Evolutionary conservation across 495 filamentous ascomycete genomes (phyloP).

Genomic region (Lentithecium fluviatile): DNA sequence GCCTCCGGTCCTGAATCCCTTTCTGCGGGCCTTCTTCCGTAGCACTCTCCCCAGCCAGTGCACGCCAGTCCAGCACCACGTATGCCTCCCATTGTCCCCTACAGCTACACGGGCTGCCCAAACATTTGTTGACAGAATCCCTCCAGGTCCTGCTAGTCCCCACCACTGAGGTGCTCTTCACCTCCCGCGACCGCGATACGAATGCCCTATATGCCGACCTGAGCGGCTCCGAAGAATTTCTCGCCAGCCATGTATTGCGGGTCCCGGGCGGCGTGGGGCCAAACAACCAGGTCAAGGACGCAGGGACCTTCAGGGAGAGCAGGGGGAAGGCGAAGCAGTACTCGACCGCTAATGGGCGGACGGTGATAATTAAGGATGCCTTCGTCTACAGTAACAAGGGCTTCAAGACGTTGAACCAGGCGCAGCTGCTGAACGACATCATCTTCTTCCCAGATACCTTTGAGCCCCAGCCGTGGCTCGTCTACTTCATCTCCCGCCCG

Average conservation of each 20-base stretch:
- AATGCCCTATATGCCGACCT: constrained; percentile 75
- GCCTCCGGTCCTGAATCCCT: constrained; percentile 95
- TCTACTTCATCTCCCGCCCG: constrained; percentile 96
- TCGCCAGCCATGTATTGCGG: constrained; percentile 94
- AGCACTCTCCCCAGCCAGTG: constrained; percentile 92
- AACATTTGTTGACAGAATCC: not conserved
- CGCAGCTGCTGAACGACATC: constrained; percentile 79
- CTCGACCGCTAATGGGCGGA: constrained; percentile 87
- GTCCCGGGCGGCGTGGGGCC: constrained; percentile 61
- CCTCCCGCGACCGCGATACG: constrained; percentile 84
- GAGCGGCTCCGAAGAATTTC: constrained; percentile 85
- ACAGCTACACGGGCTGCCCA: not conserved
- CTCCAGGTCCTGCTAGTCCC: constrained; percentile 89
- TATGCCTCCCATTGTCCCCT: constrained; percentile 48
- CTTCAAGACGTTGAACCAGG: constrained; percentile 87
- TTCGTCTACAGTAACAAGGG: constrained; percentile 96
- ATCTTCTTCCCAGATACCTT: constrained; percentile 83
- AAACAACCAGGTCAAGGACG: constrained; percentile 60
- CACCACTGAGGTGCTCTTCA: constrained; percentile 83
- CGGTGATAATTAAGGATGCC: constrained; percentile 90
- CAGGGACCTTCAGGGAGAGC: constrained; percentile 77
- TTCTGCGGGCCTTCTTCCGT: constrained; percentile 96
- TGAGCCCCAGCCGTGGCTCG: constrained; percentile 86
- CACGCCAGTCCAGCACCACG: constrained; percentile 85
- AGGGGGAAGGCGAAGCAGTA: constrained; percentile 91